Percentiles rank a stretch among this genome's conserved stretches.
Evolutionary conservation across 2,329 filamentous ascomycete species (phyloP).

Genomic region (Botrytis porri): DNA sequence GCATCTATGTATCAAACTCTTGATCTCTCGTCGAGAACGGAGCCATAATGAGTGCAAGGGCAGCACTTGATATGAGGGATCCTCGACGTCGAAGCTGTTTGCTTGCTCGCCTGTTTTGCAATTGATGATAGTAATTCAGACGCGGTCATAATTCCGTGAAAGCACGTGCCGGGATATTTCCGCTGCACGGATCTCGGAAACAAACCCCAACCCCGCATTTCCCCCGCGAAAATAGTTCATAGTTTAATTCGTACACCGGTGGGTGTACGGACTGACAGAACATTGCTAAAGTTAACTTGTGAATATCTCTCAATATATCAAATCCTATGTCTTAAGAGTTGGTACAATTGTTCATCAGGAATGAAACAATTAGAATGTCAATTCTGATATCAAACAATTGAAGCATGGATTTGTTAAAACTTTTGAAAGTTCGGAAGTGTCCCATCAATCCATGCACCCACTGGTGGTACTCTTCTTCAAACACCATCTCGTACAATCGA

Average conservation of each 20-base stretch:
- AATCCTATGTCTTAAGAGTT: too few relatives aligned
- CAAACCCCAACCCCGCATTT: background rate
- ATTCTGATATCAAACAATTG: too few relatives aligned
- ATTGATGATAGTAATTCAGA: too few relatives aligned
- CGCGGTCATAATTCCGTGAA: background rate
- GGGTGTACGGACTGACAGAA: too few relatives aligned
- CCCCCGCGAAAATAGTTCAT: background rate
- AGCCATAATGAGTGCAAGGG: background rate
- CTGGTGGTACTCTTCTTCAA: background rate
- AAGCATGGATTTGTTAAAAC: too few relatives aligned
- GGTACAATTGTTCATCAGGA: too few relatives aligned
- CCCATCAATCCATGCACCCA: too few relatives aligned
- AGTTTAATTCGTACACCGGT: too few relatives aligned
- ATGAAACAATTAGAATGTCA: too few relatives aligned
- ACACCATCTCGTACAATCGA: background rate
- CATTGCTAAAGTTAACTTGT: too few relatives aligned
- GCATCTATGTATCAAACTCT: background rate
- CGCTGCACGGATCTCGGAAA: background rate
- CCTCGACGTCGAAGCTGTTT: background rate
- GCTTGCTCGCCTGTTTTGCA: background rate
- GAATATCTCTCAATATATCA: too few relatives aligned
- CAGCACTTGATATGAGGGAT: background rate
- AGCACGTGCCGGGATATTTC: background rate
- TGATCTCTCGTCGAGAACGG: background rate
- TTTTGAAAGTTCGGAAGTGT: too few relatives aligned